Evolutionary conservation across 2,329 filamentous ascomycete species (phyloP).

Genomic region (Botrytis medusae): DNA sequence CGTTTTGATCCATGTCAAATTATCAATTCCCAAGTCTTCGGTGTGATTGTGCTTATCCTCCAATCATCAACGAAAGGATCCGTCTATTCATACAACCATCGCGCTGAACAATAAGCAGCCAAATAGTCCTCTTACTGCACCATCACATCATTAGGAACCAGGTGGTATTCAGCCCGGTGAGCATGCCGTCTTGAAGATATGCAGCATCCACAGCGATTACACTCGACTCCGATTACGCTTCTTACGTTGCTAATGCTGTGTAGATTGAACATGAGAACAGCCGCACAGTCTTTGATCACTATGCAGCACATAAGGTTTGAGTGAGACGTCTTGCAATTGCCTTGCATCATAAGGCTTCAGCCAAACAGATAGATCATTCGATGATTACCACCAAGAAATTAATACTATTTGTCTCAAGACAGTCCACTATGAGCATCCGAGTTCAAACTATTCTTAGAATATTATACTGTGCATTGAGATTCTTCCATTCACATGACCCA

Average conservation of each 20-base stretch:
- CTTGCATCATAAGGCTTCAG: conserved; percentile 3
- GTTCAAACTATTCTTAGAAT: neutral
- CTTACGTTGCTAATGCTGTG: neutral
- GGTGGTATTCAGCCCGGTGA: neutral
- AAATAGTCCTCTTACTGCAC: neutral
- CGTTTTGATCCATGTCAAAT: neutral
- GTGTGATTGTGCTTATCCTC: neutral
- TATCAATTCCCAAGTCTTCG: neutral
- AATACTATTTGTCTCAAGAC: neutral
- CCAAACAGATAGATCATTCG: neutral
- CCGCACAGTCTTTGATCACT: neutral
- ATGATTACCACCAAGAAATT: neutral
- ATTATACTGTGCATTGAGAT: neutral
- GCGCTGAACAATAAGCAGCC: neutral
- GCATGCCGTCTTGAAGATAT: neutral
- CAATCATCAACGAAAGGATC: neutral
- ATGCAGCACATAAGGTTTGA: conserved; percentile 2
- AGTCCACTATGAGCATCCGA: neutral
- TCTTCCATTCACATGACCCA: neutral
- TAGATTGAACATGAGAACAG: neutral
- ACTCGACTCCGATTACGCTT: neutral
- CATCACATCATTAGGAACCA: neutral
- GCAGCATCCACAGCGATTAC: neutral
- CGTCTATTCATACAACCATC: neutral
- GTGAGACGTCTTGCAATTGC: conserved; percentile 10